Evolutionary conservation across 371 early-diverging fungal genomes (phyloP).

Genomic region (Coemansia sp.): DNA sequence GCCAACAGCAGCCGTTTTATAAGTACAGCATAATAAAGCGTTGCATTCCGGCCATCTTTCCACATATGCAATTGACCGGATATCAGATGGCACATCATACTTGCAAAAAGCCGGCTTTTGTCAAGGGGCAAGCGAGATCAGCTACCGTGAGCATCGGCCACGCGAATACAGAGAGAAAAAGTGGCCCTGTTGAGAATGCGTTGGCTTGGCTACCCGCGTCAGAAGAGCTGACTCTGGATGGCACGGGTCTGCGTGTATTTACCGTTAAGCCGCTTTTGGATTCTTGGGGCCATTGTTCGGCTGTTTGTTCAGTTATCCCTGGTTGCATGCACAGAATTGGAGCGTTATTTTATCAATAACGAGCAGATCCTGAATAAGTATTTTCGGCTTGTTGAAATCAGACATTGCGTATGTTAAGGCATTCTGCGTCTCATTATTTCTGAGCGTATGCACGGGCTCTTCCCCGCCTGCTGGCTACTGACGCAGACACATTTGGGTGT

Average conservation of each 20-base stretch:
- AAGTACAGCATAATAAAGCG: neutral
- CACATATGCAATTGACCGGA: neutral
- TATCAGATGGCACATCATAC: neutral
- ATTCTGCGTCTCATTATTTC: neutral
- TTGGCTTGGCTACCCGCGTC: neutral
- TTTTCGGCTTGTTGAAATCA: neutral
- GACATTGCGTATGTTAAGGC: neutral
- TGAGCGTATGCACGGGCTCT: constrained; percentile 3
- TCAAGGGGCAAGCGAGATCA: neutral
- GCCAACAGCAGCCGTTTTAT: neutral
- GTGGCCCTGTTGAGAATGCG: too few species aligned
- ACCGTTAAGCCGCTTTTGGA: neutral
- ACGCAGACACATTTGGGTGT: constrained; percentile 6
- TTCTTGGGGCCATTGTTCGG: neutral
- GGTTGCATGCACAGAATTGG: constrained; percentile 1
- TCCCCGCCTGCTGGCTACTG: constrained; percentile 8
- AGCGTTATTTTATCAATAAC: constrained; percentile 6
- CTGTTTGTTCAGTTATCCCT: constrained; percentile 5
- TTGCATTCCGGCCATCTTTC: neutral
- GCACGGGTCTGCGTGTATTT: constrained; percentile 11
- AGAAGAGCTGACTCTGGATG: neutral
- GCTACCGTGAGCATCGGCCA: neutral
- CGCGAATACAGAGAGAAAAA: neutral
- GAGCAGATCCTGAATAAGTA: neutral
- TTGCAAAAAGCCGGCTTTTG: neutral